Conservation (phyloP, 805 yeast species). For the Ascoidea rubescens region DNA sequence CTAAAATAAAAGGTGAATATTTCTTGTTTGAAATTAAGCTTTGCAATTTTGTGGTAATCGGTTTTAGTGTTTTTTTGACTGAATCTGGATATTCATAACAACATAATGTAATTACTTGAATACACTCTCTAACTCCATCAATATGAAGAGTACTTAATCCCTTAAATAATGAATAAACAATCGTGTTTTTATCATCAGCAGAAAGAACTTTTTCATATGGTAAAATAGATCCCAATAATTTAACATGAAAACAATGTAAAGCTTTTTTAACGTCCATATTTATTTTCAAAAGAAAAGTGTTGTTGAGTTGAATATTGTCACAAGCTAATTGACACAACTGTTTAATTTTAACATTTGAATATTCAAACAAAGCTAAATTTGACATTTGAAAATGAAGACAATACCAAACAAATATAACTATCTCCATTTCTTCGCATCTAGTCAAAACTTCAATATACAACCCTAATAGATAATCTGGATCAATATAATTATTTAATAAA, state of each 20-base stretch:
- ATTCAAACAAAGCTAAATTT: slow-evolving; percentile 7
- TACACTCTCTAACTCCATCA: slow-evolving; percentile 55
- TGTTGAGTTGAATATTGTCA: neutral
- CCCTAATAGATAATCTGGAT: slow-evolving; percentile 3
- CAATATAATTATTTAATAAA: neutral
- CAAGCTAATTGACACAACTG: slow-evolving; percentile 1
- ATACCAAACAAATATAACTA: slow-evolving; percentile 6
- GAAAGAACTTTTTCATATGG: slow-evolving; percentile 4
- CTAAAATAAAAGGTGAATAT: slow-evolving; percentile 62
- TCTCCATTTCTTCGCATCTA: neutral
- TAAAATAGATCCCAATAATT: slow-evolving; percentile 5
- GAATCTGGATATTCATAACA: slow-evolving; percentile 72
- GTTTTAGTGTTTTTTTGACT: slow-evolving; percentile 50
- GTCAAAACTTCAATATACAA: neutral
- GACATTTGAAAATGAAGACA: slow-evolving; percentile 4
- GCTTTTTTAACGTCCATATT: slow-evolving; percentile 3
- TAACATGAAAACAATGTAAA: slow-evolving; percentile 4
- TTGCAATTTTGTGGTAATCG: slow-evolving; percentile 62
- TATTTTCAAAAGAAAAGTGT: neutral
- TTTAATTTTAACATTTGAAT: slow-evolving; percentile 1
- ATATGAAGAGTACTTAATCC: slow-evolving; percentile 26
- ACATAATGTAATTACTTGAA: slow-evolving; percentile 62
- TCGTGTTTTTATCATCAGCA: slow-evolving; percentile 3
- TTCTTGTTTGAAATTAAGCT: slow-evolving; percentile 57
- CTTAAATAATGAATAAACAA: slow-evolving; percentile 3